A percentile compares a stretch with the other conserved stretches of the same genome.
Evolutionary conservation across 2,329 filamentous ascomycete genomes (phyloP).

Genomic region (Pseudopithomyces chartarum): DNA sequence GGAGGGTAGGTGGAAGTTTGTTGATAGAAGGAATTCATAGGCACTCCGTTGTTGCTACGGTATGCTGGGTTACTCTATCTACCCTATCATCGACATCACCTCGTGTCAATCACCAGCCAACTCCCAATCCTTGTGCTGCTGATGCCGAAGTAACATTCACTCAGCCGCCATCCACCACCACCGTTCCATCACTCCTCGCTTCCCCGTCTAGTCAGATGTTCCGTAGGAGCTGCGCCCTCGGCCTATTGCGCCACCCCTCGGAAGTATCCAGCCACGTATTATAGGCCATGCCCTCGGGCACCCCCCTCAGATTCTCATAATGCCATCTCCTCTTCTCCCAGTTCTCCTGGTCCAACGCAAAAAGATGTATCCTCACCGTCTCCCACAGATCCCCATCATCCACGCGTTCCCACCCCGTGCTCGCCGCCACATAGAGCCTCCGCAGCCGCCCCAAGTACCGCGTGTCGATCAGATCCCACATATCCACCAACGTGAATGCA

Average conservation of each 20-base stretch:
- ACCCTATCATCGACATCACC: no score
- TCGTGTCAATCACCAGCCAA: no score
- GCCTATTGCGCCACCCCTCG: conserved; percentile 29
- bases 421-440: conserved; percentile 44
- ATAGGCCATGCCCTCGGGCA: conserved; percentile 18
- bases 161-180: background rate
- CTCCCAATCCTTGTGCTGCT: background rate
- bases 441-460: conserved; percentile 47
- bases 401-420: conserved; percentile 45
- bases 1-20: background rate
- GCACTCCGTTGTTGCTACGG: background rate
- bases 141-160: background rate
- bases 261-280: conserved; percentile 28
- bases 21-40: background rate
- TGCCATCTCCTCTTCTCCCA: conserved; percentile 43
- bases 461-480: conserved; percentile 49
- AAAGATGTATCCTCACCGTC: conserved; percentile 46
- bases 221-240: conserved; percentile 25
- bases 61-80: no score
- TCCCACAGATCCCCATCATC: conserved; percentile 42
- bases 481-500: conserved; percentile 48
- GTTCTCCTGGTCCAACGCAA: conserved; percentile 46
- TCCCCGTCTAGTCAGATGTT: conserved; percentile 20
- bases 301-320: conserved; percentile 25
- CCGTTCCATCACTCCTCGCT: background rate